Percentiles rank a stretch among this genome's conserved stretches.
Evolutionary conservation across 148 eudicot genomes (phyloP).

Genomic region (Fagopyrum tataricum): DNA sequence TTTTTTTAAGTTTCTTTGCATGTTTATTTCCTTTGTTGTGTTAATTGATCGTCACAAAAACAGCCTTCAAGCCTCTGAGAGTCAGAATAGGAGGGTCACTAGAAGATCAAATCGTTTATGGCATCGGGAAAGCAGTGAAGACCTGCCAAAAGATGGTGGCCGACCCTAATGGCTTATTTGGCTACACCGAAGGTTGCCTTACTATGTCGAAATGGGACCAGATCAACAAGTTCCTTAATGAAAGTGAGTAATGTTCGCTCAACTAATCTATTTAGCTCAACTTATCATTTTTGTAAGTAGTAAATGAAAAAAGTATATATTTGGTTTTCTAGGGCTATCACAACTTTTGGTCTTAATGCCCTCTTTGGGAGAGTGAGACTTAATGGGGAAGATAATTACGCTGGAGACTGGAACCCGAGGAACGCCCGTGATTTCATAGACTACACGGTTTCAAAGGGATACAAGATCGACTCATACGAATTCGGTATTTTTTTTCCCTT

Average conservation of each 20-base stretch:
- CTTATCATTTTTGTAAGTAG: not conserved
- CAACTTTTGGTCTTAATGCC: slow-evolving; percentile 51
- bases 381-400: slow-evolving; percentile 17
- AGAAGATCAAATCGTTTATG: slow-evolving; percentile 40
- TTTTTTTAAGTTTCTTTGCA: not conserved
- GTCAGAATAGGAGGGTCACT: slow-evolving; percentile 53
- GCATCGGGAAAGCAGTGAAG: slow-evolving; percentile 19
- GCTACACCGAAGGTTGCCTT: slow-evolving; percentile 48
- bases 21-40: not conserved
- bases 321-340: slow-evolving; percentile 27
- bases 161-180: slow-evolving; percentile 21
- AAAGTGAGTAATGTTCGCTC: slow-evolving; percentile 26
- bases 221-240: slow-evolving; percentile 26
- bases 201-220: slow-evolving; percentile 44
- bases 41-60: not conserved
- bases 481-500: not conserved
- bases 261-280: not conserved
- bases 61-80: slow-evolving; percentile 39
- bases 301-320: not conserved
- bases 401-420: slow-evolving; percentile 35
- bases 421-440: slow-evolving; percentile 43
- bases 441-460: slow-evolving; percentile 44
- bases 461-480: slow-evolving; percentile 51
- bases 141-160: slow-evolving; percentile 21
- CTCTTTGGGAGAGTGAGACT: slow-evolving; percentile 32